phyloP scores from a whole-genome alignment of 2,329 filamentous ascomycete species.

The Thielaviopsis cerberus region DNA sequence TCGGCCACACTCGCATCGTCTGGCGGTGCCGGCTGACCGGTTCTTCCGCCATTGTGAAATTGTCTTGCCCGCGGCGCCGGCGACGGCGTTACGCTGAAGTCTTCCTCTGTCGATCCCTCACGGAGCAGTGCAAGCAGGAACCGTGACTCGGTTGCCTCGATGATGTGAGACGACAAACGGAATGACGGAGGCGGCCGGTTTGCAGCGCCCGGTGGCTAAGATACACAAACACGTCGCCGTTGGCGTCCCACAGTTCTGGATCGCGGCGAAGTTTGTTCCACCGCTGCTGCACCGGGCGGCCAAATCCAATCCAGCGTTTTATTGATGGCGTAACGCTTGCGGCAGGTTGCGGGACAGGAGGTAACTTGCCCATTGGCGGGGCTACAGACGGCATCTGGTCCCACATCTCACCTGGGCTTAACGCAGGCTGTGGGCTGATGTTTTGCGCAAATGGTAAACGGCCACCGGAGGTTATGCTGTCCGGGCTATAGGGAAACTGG shows the following conservation, averaged over 20 bases:
- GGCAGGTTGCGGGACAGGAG: slow-evolving; percentile 21
- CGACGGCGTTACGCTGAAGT: slow-evolving; percentile 25
- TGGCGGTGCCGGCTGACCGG: slow-evolving; percentile 22
- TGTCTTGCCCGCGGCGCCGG: slow-evolving; percentile 18
- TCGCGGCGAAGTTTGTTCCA: slow-evolving; percentile 43
- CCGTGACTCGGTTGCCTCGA: slow-evolving; percentile 37
- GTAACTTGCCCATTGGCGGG: slow-evolving; percentile 26
- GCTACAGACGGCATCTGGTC: slow-evolving; percentile 14
- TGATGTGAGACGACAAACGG: slow-evolving; percentile 37
- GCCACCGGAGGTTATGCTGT: slow-evolving; percentile 2
- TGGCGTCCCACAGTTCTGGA: slow-evolving; percentile 41
- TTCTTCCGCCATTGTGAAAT: slow-evolving; percentile 14
- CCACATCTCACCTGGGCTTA: background rate
- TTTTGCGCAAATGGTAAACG: background rate
- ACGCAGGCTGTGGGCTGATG: background rate
- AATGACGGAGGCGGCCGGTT: slow-evolving; percentile 34
- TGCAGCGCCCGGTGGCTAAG: slow-evolving; percentile 28
- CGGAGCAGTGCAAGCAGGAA: slow-evolving; percentile 34
- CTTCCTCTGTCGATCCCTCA: slow-evolving; percentile 33
- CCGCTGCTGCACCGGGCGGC: slow-evolving; percentile 25
- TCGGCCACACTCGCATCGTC: slow-evolving; percentile 28
- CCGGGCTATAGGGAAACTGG: slow-evolving; percentile 10
- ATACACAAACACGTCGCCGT: slow-evolving; percentile 41
- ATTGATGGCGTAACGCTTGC: slow-evolving; percentile 21
- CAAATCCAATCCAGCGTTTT: slow-evolving; percentile 34